Base-by-base conservation (phyloP, 1,139 yeast genomes). In the Diutina sp. region DNA sequence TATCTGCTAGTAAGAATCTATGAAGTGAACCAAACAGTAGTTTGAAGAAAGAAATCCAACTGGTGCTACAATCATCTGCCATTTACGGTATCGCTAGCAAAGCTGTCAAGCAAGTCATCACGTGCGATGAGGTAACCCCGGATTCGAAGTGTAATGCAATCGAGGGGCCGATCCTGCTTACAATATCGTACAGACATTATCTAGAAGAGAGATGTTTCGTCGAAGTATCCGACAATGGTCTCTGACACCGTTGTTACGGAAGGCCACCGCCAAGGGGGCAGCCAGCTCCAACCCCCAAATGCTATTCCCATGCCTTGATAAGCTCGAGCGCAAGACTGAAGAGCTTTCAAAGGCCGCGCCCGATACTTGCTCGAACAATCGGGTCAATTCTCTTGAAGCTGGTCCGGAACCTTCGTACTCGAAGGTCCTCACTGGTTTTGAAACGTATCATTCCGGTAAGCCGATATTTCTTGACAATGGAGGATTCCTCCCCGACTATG, bases 401-500 rank as follows among this genome's bases (percentile, higher is more conserved):
- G 91, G 95, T 0, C 95, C 95, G 1, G 97, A 90, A 65, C 97
- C 97, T 0, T 79, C 87, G 1, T 90, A 90, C 68, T 78, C 91
- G 1, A 78, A 78, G 60, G 85, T 87, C 1, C 80, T 79, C 56
- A 76, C 86, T 1, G 95, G 96, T 1, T 89, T 83, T 65, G 75
- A 85, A 58, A 63, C 78, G 5, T 90, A 69, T 67, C 73, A 75
- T 57, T 79, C 85, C 11, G 61, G 73, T 1, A 69, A 77, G 29
- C 90, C 93, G 0, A 72, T 90, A 5, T 80, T 80, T 58, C 74
- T 90, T 32, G 97, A 91, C 66, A 82, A 85, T 66, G 97, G 98
- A 14, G 95, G 95, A 1, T 77, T 73, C 58, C 72, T 90, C 48
- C 89, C 90, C 1, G 83, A 80, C 60, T 89, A 82, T 63, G 83